phyloP scores from a whole-genome alignment of 2,329 filamentous ascomycete species.

The Penicillium hordei region DNA sequence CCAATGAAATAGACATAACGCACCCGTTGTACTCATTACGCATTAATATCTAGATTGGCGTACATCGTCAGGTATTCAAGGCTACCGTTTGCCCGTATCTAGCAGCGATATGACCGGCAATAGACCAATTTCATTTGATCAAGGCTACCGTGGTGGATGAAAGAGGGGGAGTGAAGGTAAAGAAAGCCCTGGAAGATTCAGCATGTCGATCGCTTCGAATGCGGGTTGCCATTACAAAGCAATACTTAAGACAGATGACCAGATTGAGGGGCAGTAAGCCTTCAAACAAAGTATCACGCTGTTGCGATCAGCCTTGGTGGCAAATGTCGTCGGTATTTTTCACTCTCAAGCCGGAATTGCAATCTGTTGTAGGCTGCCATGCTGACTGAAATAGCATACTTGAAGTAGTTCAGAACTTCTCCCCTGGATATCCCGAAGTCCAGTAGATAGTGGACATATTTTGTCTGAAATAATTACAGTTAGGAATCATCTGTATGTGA shows the following conservation, averaged over 20 bases:
- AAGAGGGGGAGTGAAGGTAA: neutral
- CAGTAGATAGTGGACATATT: neutral
- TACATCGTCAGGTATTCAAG: neutral
- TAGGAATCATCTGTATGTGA: neutral
- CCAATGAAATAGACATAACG: neutral
- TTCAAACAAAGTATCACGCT: neutral
- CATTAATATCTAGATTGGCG: neutral
- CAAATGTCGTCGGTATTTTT: neutral
- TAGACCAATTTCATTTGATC: neutral
- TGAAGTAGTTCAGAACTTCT: neutral
- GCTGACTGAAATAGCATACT: neutral
- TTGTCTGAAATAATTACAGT: neutral
- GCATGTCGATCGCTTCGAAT: neutral
- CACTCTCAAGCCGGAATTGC: neutral
- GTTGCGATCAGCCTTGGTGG: neutral
- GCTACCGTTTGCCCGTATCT: neutral
- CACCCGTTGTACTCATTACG: neutral
- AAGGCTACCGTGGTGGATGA: neutral
- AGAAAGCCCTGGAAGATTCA: neutral
- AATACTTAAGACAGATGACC: neutral
- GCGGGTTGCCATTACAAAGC: no score
- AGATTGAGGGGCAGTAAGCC: neutral
- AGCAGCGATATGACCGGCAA: neutral
- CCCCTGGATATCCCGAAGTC: neutral
- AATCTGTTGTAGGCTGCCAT: neutral